Evolutionary conservation across 2,329 filamentous ascomycete genomes (phyloP), one percentile per base, ranked within the genome.

Genomic region (Sphaerostilbella broomeana): DNA sequence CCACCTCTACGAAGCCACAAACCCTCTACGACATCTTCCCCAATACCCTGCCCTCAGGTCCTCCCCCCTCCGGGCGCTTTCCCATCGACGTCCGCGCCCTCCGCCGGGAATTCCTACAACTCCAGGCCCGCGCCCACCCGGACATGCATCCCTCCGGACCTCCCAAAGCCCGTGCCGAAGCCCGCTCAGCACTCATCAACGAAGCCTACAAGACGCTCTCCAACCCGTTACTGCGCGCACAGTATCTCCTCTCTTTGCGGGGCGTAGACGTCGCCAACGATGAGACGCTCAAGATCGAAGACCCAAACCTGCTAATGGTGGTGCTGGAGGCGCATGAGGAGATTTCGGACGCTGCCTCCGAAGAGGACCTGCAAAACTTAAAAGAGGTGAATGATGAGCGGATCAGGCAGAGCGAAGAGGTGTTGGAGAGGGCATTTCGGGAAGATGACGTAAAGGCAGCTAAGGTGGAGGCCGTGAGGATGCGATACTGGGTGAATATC

Each of bases 21-120:
- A 86, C 81, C 39, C 78, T 90, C 71, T 97, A 95, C 73, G 77
- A 81, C 40, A 78, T 97, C 64, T 98, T 98, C 70, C 88, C 89
- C 2, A 59, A 74, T 21, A 85, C 88, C 3, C 73, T 95, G 4
- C 77, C 88, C 0, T 38, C 61, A 1, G 90, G 90, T 2, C 84
- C 87, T 1, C 92, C 92, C 0, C 90, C 90, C 0, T 39, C 56
- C 0, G 83, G 88, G 0, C 72, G 79, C 43, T 98, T 97, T 71
- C 63, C 69, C 11, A 77, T 97, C 55, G 73, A 94, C 58, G 58
- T 76, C 10, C 69, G 73, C 42, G 68, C 75, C 12, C 75, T 97
- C 15, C 84, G 86, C 35, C 76, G 77, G 48, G 92, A 98, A 59
- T 97, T 94, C 65, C 78, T 97, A 11, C 75, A 78, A 44, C 75